Conservation (phyloP, 257 asterid genomes). For the Plantago ovata region DNA sequence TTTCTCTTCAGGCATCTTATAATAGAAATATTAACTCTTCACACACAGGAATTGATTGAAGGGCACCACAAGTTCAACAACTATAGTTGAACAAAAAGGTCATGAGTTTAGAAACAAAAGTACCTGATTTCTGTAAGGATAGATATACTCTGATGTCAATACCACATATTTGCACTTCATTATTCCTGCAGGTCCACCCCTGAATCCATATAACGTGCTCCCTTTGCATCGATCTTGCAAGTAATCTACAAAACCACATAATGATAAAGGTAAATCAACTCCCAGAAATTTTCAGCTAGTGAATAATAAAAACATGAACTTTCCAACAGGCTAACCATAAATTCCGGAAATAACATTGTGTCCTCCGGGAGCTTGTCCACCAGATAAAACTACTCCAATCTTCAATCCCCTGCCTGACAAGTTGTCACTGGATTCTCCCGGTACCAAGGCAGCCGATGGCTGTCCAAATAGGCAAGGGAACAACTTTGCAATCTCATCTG, state of each 20-base stretch:
- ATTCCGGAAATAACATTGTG: slow-evolving; percentile 79
- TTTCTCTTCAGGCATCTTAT: no score
- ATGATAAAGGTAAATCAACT: slow-evolving; percentile 3
- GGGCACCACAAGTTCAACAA: neutral
- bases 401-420: slow-evolving; percentile 37
- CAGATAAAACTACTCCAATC: slow-evolving; percentile 73
- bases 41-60: no score
- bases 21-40: no score
- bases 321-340: slow-evolving; percentile 34
- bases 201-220: slow-evolving; percentile 70
- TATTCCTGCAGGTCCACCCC: slow-evolving; percentile 81
- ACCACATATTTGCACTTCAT: slow-evolving; percentile 64
- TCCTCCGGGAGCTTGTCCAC: slow-evolving; percentile 91
- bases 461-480: slow-evolving; percentile 64
- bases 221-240: slow-evolving; percentile 71
- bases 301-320: neutral
- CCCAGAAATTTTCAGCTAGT: neutral
- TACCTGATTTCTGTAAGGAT: slow-evolving; percentile 76
- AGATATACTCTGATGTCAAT: slow-evolving; percentile 52
- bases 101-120: neutral
- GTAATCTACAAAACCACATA: slow-evolving; percentile 38
- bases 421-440: slow-evolving; percentile 32
- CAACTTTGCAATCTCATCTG: slow-evolving; percentile 68
- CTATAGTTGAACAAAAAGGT: neutral
- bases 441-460: slow-evolving; percentile 57